phyloP scores from a whole-genome alignment of 306 rosid genomes.

The Quercus agrifolia region DNA sequence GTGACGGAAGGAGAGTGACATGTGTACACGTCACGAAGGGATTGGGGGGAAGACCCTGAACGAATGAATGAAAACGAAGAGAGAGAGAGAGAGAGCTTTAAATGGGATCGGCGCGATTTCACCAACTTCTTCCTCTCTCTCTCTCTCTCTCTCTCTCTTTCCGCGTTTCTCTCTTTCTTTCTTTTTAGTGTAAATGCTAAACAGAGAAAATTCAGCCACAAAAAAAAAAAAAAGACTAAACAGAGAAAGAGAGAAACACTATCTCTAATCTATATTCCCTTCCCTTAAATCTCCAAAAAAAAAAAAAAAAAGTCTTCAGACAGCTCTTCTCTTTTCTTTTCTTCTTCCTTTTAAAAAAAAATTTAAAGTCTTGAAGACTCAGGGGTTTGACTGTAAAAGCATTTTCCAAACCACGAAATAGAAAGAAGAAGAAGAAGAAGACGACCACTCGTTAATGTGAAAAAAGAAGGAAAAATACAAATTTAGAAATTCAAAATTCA shows the following conservation, averaged over 20 bases:
- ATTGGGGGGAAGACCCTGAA: no score
- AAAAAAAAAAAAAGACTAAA: no score
- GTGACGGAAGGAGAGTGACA: no score
- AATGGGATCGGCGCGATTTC: constrained; percentile 24
- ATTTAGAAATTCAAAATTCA: no score
- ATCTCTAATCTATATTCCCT: no score
- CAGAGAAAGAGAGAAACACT: background rate
- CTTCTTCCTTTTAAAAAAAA: background rate
- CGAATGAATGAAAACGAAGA: no score
- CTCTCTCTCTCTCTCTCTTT: background rate
- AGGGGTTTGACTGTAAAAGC: constrained; percentile 13
- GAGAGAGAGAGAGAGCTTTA: constrained; percentile 15
- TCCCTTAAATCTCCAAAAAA: background rate
- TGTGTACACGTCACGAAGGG: no score
- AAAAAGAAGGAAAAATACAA: no score
- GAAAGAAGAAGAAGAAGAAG: background rate
- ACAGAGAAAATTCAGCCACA: no score
- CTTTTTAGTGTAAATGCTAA: no score
- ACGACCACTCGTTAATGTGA: background rate
- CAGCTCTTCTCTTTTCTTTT: background rate
- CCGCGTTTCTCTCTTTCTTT: background rate
- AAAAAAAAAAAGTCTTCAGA: background rate
- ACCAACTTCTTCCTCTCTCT: background rate
- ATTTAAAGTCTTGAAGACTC: background rate
- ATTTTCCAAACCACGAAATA: constrained; percentile 17